Evolutionary conservation across 1,139 yeast genomes (phyloP).

Genomic region (Hemisphaericaspora lyxosophila): DNA sequence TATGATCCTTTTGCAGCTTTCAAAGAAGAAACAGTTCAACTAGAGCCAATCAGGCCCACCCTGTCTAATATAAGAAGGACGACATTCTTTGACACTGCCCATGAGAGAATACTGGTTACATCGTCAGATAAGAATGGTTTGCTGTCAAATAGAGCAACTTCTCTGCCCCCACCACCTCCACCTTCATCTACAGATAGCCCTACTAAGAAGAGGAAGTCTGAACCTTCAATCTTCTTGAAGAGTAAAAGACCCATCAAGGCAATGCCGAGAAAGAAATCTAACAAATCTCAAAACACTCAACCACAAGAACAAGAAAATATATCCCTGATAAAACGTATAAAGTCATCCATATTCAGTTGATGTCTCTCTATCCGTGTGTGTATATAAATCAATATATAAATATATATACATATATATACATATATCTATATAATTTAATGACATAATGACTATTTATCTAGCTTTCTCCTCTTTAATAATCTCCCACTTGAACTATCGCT

Average conservation of each 20-base stretch:
- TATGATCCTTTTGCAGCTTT: constrained; percentile 31
- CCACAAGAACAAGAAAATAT: constrained; percentile 14
- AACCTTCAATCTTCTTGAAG: constrained; percentile 25
- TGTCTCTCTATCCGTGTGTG: background rate
- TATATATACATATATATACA: too few species aligned
- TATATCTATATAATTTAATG: background rate
- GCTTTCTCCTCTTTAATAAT: constrained; percentile 24
- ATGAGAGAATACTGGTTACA: too few species aligned
- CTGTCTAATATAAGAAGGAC: constrained; percentile 7
- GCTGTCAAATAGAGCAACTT: too few species aligned
- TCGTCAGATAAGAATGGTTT: too few species aligned
- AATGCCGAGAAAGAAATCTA: background rate
- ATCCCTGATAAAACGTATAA: constrained; percentile 22
- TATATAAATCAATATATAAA: too few species aligned
- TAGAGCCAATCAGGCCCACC: background rate
- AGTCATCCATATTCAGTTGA: constrained; percentile 34
- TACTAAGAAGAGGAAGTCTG: constrained; percentile 16
- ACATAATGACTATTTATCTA: constrained; percentile 4
- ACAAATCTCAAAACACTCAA: constrained; percentile 3
- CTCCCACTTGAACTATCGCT: constrained; percentile 27
- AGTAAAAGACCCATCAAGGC: constrained; percentile 15
- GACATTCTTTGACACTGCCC: constrained; percentile 10
- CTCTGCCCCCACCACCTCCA: constrained; percentile 4
- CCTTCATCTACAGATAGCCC: constrained; percentile 3
- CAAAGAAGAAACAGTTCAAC: constrained; percentile 7